Evolutionary conservation across 2,329 filamentous ascomycete species (phyloP), one percentile per base, ranked within the genome.

Genomic region (Coniochaeta pulveracea): DNA sequence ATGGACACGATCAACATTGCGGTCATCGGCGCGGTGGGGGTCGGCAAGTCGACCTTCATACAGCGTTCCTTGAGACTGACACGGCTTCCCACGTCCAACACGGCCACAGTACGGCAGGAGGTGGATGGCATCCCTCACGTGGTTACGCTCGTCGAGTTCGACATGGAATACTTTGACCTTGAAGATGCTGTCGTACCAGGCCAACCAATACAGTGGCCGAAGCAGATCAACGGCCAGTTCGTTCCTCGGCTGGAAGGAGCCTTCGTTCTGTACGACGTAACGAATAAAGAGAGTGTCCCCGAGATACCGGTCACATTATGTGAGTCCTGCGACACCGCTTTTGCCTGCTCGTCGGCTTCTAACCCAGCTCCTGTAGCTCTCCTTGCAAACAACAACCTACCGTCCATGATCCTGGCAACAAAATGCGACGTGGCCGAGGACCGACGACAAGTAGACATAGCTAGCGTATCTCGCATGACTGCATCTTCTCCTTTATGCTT

Each of bases 241-340:
- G 67, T 84, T 38, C 84, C 85, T 32, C 71, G 69, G 25, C 72
- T 94, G 48, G 84, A 96, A 48, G 89, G 83, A 14, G 85, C 83
- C 28, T 61, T 95, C 45, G 73, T 89, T 37, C 63, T 96, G 31
- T 94, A 94, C 64, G 85, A 95, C 66, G 81, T 93, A 27, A 83
- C 77, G 55, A 80, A 83, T 52, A 70, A 75, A 45, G 74, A 78
- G 39, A 89, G 79, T 51, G 74, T 93, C 46, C 68, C 70, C 38
- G 74, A 81, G 39, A 65, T 94, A 35, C 79, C 83, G 25, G 72
- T 80, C 46, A 76, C 84, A 40, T 64, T 93, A 52, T 76, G 88
- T 94, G 68, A 72, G 80, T 19, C 6, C 6, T n/a, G n/a, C n/a
- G n/a, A n/a, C n/a, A n/a, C n/a, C n/a, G n/a, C n/a, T n/a, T n/a